Conservation (phyloP, 441 rosid species). For the Populus hybrid region DNA sequence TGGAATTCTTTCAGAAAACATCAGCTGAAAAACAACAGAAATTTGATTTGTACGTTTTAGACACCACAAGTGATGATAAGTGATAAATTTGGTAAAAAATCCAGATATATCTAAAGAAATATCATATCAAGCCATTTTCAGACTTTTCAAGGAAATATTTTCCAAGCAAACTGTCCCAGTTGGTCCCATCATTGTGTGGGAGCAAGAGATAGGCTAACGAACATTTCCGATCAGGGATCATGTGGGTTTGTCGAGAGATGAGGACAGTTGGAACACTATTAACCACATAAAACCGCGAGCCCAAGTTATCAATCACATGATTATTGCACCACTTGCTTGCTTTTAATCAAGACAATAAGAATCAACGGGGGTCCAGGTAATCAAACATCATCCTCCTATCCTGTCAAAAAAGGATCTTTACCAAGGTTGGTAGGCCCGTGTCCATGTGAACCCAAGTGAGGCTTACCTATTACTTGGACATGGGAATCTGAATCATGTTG, state of each 20-base stretch:
- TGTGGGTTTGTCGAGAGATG: background rate
- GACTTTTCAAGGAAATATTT: background rate
- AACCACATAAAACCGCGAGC: background rate
- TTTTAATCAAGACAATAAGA: background rate
- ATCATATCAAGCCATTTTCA: background rate
- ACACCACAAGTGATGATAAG: background rate
- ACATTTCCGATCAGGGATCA: background rate
- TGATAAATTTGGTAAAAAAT: background rate
- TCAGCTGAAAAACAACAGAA: background rate
- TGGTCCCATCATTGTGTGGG: background rate
- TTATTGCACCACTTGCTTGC: background rate
- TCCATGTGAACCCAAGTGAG: conserved; percentile 8
- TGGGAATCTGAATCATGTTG: background rate
- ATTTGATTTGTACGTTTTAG: background rate
- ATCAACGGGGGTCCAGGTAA: background rate
- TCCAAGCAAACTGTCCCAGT: background rate
- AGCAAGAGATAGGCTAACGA: background rate
- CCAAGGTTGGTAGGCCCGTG: background rate
- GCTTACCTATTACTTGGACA: background rate
- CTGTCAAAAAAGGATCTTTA: background rate
- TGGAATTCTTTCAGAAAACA: background rate
- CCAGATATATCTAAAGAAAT: background rate
- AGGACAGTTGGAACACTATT: conserved; percentile 9
- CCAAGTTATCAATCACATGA: conserved; percentile 24
- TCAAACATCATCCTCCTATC: background rate